phyloP scores from a whole-genome alignment of 108 stramenopile genomes.

The Cyclotella cryptica region DNA sequence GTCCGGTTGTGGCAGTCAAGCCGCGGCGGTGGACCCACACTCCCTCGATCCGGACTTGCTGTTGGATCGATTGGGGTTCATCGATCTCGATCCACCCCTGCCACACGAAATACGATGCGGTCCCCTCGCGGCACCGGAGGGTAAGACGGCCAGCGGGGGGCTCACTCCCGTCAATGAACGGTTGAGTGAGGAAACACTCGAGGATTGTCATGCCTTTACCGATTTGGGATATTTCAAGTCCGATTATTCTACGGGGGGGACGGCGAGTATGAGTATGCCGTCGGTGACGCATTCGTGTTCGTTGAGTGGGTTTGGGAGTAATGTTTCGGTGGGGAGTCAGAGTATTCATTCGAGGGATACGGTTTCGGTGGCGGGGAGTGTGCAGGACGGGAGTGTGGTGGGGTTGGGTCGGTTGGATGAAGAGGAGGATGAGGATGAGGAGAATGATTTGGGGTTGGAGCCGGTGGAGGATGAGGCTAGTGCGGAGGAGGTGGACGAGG shows the following conservation, averaged over 20 bases:
- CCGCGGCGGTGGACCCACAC: neutral
- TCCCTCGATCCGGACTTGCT: slow-evolving; percentile 43
- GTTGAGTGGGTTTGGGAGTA: slow-evolving; percentile 37
- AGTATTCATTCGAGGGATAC: slow-evolving; percentile 27
- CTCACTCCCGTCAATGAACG: slow-evolving; percentile 57
- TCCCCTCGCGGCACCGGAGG: slow-evolving; percentile 30
- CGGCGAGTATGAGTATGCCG: slow-evolving; percentile 21
- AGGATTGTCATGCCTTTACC: slow-evolving; percentile 59
- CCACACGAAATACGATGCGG: slow-evolving; percentile 57
- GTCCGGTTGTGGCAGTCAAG: neutral
- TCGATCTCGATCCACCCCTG: slow-evolving; percentile 54
- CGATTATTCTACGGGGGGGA: neutral
- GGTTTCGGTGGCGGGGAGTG: slow-evolving; percentile 45
- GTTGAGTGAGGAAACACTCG: slow-evolving; percentile 53
- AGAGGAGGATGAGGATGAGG: slow-evolving; percentile 50
- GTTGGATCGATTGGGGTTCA: slow-evolving; percentile 43
- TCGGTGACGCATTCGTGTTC: slow-evolving; percentile 44
- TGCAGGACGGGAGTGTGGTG: slow-evolving; percentile 37
- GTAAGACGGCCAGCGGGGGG: slow-evolving; percentile 27
- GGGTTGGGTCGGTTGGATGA: slow-evolving; percentile 55
- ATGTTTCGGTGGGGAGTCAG: slow-evolving; percentile 47
- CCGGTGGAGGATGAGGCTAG: slow-evolving; percentile 6
- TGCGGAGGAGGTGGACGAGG: neutral
- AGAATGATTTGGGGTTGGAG: slow-evolving; percentile 8
- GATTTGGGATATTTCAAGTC: slow-evolving; percentile 37